These are phyloP conservation scores for Plasmodium gallinaceum DNA, from an alignment of 169 alveolate genomes.

Conservation along the genomic window DNA sequence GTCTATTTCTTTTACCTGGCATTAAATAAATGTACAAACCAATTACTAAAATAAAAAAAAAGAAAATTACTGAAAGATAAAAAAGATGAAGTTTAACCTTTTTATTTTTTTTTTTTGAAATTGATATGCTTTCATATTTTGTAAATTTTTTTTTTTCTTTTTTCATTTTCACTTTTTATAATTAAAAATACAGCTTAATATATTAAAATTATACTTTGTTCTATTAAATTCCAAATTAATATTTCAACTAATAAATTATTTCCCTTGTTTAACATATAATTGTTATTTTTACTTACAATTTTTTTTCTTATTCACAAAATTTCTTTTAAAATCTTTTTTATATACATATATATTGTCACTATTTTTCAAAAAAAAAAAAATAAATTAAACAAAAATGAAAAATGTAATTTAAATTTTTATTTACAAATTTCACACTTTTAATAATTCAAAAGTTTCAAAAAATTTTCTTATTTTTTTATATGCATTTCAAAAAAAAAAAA, in stretches of 20 bases:
- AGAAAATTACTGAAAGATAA: slow-evolving; percentile 37
- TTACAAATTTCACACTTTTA: no score
- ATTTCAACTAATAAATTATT: neutral
- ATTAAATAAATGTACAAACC: slow-evolving; percentile 31
- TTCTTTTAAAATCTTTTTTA: no score
- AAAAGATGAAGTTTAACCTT: slow-evolving; percentile 53
- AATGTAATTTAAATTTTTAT: no score
- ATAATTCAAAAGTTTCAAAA: no score
- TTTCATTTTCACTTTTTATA: slow-evolving; percentile 44
- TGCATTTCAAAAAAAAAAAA: no score
- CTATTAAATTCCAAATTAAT: neutral
- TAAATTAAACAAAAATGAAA: no score
- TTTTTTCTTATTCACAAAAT: no score
- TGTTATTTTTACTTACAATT: neutral
- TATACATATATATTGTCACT: no score
- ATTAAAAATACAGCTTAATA: neutral
- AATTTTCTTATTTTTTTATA: no score
- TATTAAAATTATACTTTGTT: neutral
- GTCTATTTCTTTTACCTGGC: slow-evolving; percentile 48
- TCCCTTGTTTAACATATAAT: neutral
- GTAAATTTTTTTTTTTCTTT: slow-evolving; percentile 22
- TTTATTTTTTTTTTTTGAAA: slow-evolving; percentile 21
- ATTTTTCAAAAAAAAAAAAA: no score
- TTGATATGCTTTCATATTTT: slow-evolving; percentile 4
- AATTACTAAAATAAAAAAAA: slow-evolving; percentile 16